These are phyloP conservation scores for Coffea eugenioides DNA, from an alignment of 257 asterid species.

Conservation along the genomic window DNA sequence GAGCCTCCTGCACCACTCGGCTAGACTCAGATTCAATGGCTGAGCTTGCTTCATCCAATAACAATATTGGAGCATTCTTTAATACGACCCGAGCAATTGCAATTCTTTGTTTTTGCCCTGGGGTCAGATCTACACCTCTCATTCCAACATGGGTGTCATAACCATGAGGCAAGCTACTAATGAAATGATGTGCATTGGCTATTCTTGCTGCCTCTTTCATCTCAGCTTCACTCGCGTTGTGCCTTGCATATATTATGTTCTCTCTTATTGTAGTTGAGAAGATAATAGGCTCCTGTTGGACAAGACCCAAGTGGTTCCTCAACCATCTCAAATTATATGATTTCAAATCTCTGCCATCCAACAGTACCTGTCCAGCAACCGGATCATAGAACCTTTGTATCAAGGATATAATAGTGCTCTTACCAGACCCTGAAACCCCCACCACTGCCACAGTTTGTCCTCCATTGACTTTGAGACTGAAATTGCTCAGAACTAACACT, in stretches of 20 bases:
- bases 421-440: slow-evolving; percentile 98
- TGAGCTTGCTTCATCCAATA: slow-evolving; percentile 97
- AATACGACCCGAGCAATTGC: slow-evolving; percentile 91
- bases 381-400: slow-evolving; percentile 93
- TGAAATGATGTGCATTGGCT: slow-evolving; percentile 98
- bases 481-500: slow-evolving; percentile 91
- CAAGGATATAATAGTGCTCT: slow-evolving; percentile 93
- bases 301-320: slow-evolving; percentile 96
- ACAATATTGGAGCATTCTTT: slow-evolving; percentile 90
- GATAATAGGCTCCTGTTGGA: slow-evolving; percentile 97
- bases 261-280: slow-evolving; percentile 94
- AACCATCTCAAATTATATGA: slow-evolving; percentile 94
- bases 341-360: slow-evolving; percentile 91
- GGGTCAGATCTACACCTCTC: slow-evolving; percentile 99
- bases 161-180: slow-evolving; percentile 99
- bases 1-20: slow-evolving; percentile 94
- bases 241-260: slow-evolving; percentile 94
- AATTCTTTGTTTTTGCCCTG: slow-evolving; percentile 95
- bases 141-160: slow-evolving; percentile 98
- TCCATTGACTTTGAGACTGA: slow-evolving; percentile 91
- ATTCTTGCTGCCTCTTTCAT: slow-evolving; percentile 99
- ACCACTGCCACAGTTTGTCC: slow-evolving; percentile 98
- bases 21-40: slow-evolving; percentile 97
- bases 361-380: slow-evolving; percentile 83
- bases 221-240: slow-evolving; percentile 99